Base-by-base conservation (phyloP, 1,139 yeast species). In the Lodderomyces orthopsilosis region DNA sequence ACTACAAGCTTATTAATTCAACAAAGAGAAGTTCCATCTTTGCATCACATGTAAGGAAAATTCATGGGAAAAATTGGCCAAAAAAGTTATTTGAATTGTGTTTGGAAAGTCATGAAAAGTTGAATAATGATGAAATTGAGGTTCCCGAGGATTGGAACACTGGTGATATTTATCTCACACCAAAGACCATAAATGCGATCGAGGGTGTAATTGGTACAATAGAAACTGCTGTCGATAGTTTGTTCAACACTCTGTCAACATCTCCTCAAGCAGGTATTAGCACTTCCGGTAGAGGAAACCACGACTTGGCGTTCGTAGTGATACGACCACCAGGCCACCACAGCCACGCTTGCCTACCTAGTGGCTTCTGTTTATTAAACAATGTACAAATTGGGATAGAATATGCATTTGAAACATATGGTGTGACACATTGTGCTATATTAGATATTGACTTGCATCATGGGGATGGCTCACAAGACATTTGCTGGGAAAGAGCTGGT, bases 391-490 rank as follows among this genome's bases (percentile, higher is more conserved):
- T 88, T 42, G 91, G 86, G 3, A 80, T 86, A 30, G 94, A 87
- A 56, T 88, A 88, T 58, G 95, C 95, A 1, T 77, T 74, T 47
- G 78, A 71, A 42, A 63, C 68, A 12, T 77, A 85, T 55, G 81
- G 74, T 2, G 81, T 88, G 2, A 83, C 93, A 0, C 95, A 88
- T 62, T 90, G 90, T 14, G 93, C 85, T 1, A 84, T 88, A 22
- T 66, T 88, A 30, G 96, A 88, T 59, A 84, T 88, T 49, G 96
- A 88, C 61, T 70, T 88, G 41, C 96, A 88, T 57, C 96, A 88
- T 57, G 96, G 96, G n/a, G 96, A 88, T 61, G 96, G 96, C 4
- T 79, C 88, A 5, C 96, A 88, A 56, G 95, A 87, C 61, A 84
- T 88, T 22, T 83, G 94, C 53, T 87, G 93, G 91, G 84, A 83